Conservation (phyloP, 176 grass and related monocot species). For the Aegilops speltoides region DNA sequence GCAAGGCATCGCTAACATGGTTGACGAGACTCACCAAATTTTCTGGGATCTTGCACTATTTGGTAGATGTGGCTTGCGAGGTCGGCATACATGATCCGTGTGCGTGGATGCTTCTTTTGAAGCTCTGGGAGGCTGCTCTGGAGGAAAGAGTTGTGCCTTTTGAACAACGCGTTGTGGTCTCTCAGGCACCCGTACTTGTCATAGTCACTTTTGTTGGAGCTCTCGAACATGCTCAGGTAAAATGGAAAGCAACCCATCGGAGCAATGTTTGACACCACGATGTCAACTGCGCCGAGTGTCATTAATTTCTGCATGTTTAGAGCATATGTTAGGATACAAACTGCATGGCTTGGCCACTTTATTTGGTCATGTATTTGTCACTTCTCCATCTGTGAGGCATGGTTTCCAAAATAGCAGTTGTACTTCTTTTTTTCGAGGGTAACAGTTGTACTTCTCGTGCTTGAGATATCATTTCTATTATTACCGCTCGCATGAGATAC, state of each 20-base stretch:
- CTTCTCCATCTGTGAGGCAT: not conserved
- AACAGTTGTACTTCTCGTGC: no score
- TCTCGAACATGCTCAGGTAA: not conserved
- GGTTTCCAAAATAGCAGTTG: not conserved
- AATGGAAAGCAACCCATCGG: not conserved
- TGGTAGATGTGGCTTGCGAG: not conserved
- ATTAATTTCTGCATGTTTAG: not conserved
- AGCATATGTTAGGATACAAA: not conserved
- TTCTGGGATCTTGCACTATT: conserved; percentile 7
- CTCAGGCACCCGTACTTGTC: not conserved
- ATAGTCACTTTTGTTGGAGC: not conserved
- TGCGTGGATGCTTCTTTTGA: not conserved
- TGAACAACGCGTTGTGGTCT: not conserved
- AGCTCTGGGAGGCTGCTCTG: not conserved
- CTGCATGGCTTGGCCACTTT: not conserved
- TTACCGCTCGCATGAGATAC: no score
- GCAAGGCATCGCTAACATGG: not conserved
- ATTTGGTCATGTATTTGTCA: not conserved
- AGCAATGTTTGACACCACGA: not conserved
- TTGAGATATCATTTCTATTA: not conserved
- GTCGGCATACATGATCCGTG: conserved; percentile 1
- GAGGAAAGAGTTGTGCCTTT: not conserved
- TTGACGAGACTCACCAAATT: not conserved
- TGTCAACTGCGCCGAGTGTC: not conserved
- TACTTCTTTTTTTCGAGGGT: no score